Percentiles rank a stretch among this genome's conserved stretches.
These are phyloP conservation scores for Toxoplasma gondii DNA, from an alignment of 169 alveolate species.

Conservation along the genomic window DNA sequence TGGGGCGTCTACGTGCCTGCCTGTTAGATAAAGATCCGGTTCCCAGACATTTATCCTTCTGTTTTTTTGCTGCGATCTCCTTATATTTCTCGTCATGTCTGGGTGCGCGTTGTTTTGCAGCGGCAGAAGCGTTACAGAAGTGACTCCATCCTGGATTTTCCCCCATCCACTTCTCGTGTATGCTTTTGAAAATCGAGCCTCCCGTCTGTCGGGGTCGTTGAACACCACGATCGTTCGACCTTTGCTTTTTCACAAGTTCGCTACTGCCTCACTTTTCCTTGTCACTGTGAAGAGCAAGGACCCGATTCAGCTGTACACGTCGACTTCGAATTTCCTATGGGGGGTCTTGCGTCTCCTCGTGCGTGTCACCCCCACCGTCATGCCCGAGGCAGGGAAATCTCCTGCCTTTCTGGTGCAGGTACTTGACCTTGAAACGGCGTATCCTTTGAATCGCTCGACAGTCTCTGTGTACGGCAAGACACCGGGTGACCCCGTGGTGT, in stretches of 20 bases:
- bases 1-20: too few relatives aligned
- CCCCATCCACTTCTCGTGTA: background rate
- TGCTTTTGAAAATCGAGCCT: background rate
- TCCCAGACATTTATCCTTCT: background rate
- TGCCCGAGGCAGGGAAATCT: background rate
- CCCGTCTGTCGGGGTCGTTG: background rate
- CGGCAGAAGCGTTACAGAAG: background rate
- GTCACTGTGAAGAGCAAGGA: slow-evolving; percentile 3
- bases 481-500: background rate
- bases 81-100: background rate
- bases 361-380: background rate
- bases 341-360: background rate
- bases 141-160: background rate
- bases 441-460: background rate
- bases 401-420: background rate
- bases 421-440: slow-evolving; percentile 16
- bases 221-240: background rate
- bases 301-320: background rate
- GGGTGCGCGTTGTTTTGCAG: background rate
- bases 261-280: background rate
- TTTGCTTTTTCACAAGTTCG: background rate
- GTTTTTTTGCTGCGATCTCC: background rate
- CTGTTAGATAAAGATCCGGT: too few relatives aligned
- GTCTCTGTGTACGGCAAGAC: background rate
- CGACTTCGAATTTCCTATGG: slow-evolving; percentile 20